Conservation (phyloP, 2,329 filamentous ascomycete genomes). For the Pseudogymnoascus sp. region DNA sequence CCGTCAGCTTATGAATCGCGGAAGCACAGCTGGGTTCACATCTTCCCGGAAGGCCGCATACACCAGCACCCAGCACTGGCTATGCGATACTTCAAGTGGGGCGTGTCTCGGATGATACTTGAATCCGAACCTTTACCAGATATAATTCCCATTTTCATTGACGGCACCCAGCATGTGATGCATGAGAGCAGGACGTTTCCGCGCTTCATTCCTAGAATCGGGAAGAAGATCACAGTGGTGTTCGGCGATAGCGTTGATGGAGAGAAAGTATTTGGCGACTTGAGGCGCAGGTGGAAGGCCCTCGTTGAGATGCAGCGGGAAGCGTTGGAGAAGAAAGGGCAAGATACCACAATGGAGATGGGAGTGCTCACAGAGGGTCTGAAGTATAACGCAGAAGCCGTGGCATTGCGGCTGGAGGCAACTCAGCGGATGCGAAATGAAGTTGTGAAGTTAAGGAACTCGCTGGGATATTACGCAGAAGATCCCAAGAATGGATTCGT, state of each 20-base stretch:
- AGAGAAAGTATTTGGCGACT: constrained; percentile 69
- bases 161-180: constrained; percentile 86
- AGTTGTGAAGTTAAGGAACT: constrained; percentile 69
- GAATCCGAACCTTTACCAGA: constrained; percentile 83
- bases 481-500: constrained; percentile 70
- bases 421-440: constrained; percentile 71
- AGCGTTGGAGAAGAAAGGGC: constrained; percentile 32
- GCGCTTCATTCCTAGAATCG: constrained; percentile 69
- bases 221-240: constrained; percentile 63
- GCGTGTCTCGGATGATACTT: constrained; percentile 81
- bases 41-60: constrained; percentile 92
- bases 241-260: constrained; percentile 75
- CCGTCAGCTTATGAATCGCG: constrained; percentile 67
- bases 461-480: constrained; percentile 66
- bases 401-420: constrained; percentile 71
- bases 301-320: constrained; percentile 51
- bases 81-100: constrained; percentile 98
- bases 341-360: constrained; percentile 34
- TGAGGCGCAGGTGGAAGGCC: constrained; percentile 67
- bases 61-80: constrained; percentile 75
- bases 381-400: constrained; percentile 66
- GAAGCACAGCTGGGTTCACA: constrained; percentile 79
- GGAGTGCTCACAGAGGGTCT: constrained; percentile 61
- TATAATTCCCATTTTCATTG: constrained; percentile 88
- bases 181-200: constrained; percentile 74